A percentile compares a stretch with the other conserved stretches of the same genome.
Conservation (phyloP, 208 protist genomes). For the Tritrichomonas foetus region DNA sequence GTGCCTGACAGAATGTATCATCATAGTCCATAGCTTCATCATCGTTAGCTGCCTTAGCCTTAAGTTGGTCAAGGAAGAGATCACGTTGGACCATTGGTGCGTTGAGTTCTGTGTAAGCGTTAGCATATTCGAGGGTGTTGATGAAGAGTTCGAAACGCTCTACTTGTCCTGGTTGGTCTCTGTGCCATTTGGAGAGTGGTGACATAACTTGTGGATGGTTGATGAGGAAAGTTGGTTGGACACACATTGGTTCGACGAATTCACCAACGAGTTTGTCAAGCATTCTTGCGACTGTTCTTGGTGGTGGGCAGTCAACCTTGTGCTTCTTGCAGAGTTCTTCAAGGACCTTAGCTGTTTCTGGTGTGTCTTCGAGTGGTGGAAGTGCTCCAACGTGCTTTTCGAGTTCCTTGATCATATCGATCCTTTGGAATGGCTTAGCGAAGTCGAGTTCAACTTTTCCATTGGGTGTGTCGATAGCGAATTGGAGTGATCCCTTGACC, state of each 20-base stretch:
- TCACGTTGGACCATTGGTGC: constrained; percentile 95
- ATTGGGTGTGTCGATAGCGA: constrained; percentile 72
- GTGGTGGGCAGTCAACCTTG: constrained; percentile 76
- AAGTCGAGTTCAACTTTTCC: constrained; percentile 83
- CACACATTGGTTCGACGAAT: constrained; percentile 52
- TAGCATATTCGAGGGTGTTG: constrained; percentile 65
- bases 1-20: constrained; percentile 83
- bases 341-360: constrained; percentile 67
- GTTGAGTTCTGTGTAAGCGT: constrained; percentile 91
- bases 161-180: constrained; percentile 70
- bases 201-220: constrained; percentile 99
- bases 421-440: constrained; percentile 87
- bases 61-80: constrained; percentile 89
- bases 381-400: constrained; percentile 75
- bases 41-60: constrained; percentile 69
- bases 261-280: constrained; percentile 79
- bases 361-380: constrained; percentile 48
- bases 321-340: constrained; percentile 52
- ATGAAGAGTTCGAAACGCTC: constrained; percentile 99
- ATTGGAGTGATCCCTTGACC: constrained; percentile 77
- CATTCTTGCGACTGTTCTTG: constrained; percentile 85
- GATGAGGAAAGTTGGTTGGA: constrained; percentile 97
- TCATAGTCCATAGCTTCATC: constrained; percentile 94
- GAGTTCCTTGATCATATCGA: constrained; percentile 86
- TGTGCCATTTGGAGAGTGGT: constrained; percentile 95